A percentile compares a stretch with the other conserved stretches of the same genome.
phyloP scores from a whole-genome alignment of 78 protist species.

The Acrasis kona region DNA sequence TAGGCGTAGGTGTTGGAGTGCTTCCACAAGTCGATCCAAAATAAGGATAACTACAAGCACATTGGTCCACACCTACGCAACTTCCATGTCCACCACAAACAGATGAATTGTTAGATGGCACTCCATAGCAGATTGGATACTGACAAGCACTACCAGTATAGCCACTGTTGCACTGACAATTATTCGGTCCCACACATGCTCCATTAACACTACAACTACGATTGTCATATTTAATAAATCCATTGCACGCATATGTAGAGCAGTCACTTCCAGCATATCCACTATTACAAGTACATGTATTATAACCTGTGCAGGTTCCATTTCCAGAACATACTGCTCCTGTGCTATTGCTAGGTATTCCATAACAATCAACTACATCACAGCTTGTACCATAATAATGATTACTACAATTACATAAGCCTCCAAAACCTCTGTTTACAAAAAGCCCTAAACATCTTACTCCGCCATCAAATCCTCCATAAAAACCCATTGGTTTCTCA shows the following conservation, averaged over 20 bases:
- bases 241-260: background rate
- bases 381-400: no score
- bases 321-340: constrained; percentile 2
- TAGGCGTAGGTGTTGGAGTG: no score
- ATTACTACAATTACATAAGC: no score
- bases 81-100: background rate
- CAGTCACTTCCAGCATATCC: background rate
- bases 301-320: background rate
- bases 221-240: background rate
- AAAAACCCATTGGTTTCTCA: no score
- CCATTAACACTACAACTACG: background rate
- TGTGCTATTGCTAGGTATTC: no score
- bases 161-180: background rate
- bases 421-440: no score
- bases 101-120: background rate
- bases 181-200: background rate
- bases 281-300: background rate
- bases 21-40: no score
- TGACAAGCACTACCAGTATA: background rate
- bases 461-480: no score
- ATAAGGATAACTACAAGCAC: background rate
- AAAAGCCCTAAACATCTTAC: no score
- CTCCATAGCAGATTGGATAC: background rate
- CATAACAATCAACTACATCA: no score
- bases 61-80: background rate